Evolutionary conservation across 257 asterid species (phyloP).

Genomic region (Solanum piurae): DNA sequence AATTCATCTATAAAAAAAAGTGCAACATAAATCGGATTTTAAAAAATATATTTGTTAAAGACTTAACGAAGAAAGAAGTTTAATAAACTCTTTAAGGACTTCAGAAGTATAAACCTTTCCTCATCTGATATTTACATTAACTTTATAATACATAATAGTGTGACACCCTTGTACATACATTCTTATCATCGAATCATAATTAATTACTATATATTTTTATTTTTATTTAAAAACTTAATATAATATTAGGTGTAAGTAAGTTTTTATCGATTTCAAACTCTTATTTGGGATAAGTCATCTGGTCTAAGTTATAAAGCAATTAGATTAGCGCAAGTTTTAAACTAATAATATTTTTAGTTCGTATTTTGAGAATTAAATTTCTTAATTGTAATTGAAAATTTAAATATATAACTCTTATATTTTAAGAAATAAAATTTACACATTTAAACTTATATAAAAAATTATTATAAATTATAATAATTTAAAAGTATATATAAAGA

Average conservation of each 20-base stretch:
- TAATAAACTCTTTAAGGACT: background rate
- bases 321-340: no score
- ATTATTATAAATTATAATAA: no score
- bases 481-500: no score
- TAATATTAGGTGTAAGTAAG: background rate
- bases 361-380: no score
- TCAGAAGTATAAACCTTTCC: no score
- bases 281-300: background rate
- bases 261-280: background rate
- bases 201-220: background rate
- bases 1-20: no score
- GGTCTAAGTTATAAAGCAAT: background rate
- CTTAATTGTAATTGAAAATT: no score
- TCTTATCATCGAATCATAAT: background rate
- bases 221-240: background rate
- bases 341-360: no score
- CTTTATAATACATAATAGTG: background rate
- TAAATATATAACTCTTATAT: background rate
- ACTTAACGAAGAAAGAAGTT: background rate
- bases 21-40: background rate
- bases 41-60: background rate
- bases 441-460: accelerated
- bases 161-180: background rate
- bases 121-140: background rate
- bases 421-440: no score